Conservation (phyloP, 495 filamentous ascomycete genomes). For the Penicillium nucicola region DNA sequence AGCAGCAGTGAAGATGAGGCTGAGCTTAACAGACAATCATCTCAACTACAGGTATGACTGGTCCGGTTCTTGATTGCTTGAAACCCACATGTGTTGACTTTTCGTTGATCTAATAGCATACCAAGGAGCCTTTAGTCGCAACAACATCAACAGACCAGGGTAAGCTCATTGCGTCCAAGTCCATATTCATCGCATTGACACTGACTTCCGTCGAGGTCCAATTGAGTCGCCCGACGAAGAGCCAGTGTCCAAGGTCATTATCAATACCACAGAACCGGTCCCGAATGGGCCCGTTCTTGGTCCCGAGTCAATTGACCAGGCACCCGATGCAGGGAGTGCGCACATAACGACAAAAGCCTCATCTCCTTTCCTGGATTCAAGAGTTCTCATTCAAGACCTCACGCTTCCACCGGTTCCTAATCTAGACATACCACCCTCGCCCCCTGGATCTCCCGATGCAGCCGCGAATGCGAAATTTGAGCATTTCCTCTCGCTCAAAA, state of each 20-base stretch:
- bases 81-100: no score
- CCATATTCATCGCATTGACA: slow-evolving; percentile 8
- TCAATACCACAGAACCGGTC: background rate
- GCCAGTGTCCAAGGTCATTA: background rate
- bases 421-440: slow-evolving; percentile 80
- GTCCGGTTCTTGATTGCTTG: background rate
- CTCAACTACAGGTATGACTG: slow-evolving; percentile 17
- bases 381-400: slow-evolving; percentile 68
- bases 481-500: slow-evolving; percentile 82
- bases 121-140: background rate
- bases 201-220: background rate
- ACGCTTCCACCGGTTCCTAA: slow-evolving; percentile 81
- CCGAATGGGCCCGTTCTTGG: slow-evolving; percentile 44
- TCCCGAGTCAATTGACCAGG: slow-evolving; percentile 32
- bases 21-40: slow-evolving; percentile 13
- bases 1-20: slow-evolving; percentile 77
- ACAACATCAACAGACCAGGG: slow-evolving; percentile 8
- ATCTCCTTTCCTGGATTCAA: slow-evolving; percentile 68
- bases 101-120: background rate
- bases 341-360: slow-evolving; percentile 36
- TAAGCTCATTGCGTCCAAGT: slow-evolving; percentile 5
- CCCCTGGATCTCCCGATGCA: slow-evolving; percentile 68
- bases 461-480: slow-evolving; percentile 69
- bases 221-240: background rate
- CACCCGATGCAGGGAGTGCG: slow-evolving; percentile 16